These are phyloP conservation scores for Emergomyces pasteurianus DNA, from an alignment of 2,329 filamentous ascomycete species.

Conservation along the genomic window DNA sequence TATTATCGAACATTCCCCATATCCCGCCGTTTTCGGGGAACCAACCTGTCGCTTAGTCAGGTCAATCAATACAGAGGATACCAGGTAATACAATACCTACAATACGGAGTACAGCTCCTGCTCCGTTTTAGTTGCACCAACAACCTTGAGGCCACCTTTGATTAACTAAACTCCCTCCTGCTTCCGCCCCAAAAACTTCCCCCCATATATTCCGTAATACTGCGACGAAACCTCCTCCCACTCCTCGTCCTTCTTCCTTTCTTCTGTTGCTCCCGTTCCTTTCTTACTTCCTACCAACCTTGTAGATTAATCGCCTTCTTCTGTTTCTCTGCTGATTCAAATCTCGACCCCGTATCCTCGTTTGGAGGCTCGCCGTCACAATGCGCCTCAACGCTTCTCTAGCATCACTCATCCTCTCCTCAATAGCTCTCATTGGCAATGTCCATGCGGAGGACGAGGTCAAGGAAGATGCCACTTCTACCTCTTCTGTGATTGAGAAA, in stretches of 20 bases:
- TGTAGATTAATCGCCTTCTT: conserved; percentile 10
- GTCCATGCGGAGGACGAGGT: conserved; percentile 59
- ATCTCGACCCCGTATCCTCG: conserved; percentile 7
- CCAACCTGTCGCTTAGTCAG: no score
- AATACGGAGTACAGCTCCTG: neutral
- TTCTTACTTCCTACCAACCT: conserved; percentile 10
- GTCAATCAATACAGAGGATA: no score
- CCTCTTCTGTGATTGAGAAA: conserved; percentile 47
- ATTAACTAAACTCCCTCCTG: conserved; percentile 16
- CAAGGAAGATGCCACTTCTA: conserved; percentile 44
- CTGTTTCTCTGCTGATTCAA: conserved; percentile 7
- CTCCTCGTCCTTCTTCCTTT: conserved; percentile 9
- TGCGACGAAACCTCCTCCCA: neutral
- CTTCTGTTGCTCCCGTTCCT: conserved; percentile 7
- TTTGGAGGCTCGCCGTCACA: conserved; percentile 29
- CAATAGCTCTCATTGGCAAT: conserved; percentile 55
- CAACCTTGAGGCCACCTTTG: conserved; percentile 32
- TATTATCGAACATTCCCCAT: neutral
- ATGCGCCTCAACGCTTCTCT: conserved; percentile 81
- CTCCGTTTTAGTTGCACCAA: no score
- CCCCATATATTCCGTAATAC: conserved; percentile 11
- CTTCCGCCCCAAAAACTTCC: conserved; percentile 4
- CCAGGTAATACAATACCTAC: neutral
- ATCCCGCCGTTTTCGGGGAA: no score
- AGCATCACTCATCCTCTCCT: conserved; percentile 55